Percentiles rank a stretch among this genome's conserved stretches.
phyloP scores from a whole-genome alignment of 805 yeast species.

The Yamadazyma insecticola region DNA sequence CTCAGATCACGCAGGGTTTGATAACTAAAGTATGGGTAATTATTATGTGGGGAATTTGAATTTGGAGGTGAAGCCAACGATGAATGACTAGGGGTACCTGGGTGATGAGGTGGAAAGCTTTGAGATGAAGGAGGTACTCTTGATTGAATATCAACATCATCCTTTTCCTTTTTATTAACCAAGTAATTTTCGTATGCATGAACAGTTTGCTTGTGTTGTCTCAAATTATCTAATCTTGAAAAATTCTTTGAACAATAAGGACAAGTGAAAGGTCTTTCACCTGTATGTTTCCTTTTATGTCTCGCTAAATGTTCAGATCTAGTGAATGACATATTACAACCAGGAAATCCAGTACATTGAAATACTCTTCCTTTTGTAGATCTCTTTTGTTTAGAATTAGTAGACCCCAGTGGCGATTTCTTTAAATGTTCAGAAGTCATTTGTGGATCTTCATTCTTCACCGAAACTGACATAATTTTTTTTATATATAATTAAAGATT shows the following conservation, averaged over 20 bases:
- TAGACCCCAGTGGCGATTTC: too few species aligned
- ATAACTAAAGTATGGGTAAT: constrained; percentile 12
- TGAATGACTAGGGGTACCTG: background rate
- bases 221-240: constrained; percentile 77
- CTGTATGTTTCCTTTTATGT: constrained; percentile 90
- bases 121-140: background rate
- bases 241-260: constrained; percentile 75
- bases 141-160: too few species aligned
- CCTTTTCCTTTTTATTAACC: constrained; percentile 11
- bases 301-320: constrained; percentile 90
- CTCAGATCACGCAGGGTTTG: constrained; percentile 2
- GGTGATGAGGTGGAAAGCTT: background rate
- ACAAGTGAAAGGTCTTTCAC: constrained; percentile 89
- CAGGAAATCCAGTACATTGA: constrained; percentile 82
- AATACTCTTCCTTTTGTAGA: constrained; percentile 59
- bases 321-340: constrained; percentile 84
- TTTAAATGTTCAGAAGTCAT: too few species aligned
- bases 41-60: constrained; percentile 18
- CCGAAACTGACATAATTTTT: too few species aligned
- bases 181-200: constrained; percentile 38
- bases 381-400: constrained; percentile 33
- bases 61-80: constrained; percentile 23
- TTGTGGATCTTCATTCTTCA: too few species aligned
- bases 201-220: constrained; percentile 85
- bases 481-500: too few species aligned